Percentiles rank a stretch among this genome's conserved stretches.
These are phyloP conservation scores for Gaeumannomyces sp. DNA, from an alignment of 2,329 filamentous ascomycete genomes.

Conservation along the genomic window DNA sequence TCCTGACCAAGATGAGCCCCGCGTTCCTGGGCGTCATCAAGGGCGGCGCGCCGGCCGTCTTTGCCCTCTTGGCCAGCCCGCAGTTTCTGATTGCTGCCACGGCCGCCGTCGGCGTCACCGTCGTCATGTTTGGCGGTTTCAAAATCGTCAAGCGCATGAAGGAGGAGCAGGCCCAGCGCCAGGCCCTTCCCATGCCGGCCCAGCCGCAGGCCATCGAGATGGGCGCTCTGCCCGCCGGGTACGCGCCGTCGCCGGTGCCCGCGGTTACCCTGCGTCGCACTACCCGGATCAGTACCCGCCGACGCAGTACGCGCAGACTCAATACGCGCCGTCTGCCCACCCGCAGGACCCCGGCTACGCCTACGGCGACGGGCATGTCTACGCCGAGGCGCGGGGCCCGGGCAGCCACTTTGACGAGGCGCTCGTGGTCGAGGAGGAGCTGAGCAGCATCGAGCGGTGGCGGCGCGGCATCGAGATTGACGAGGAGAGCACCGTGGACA, in stretches of 20 bases:
- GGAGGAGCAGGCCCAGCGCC: conserved; percentile 29
- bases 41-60: conserved; percentile 74
- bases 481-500: conserved; percentile 35
- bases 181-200: conserved; percentile 22
- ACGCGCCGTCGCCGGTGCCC: neutral
- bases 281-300: neutral
- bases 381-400: neutral
- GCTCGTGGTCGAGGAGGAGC: conserved; percentile 49
- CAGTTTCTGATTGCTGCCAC: conserved; percentile 93
- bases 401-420: conserved; percentile 42
- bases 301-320: neutral
- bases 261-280: neutral
- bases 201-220: conserved; percentile 12
- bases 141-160: conserved; percentile 90
- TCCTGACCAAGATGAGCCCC: conserved; percentile 79
- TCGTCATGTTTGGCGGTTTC: conserved; percentile 93
- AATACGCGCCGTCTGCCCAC: neutral
- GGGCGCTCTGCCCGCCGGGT: neutral
- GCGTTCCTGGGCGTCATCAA: conserved; percentile 71
- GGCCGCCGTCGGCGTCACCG: conserved; percentile 83
- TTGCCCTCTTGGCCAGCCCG: conserved; percentile 78
- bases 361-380: conserved; percentile 6
- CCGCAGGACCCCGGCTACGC: conserved; percentile 7
- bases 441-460: conserved; percentile 54
- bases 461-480: conserved; percentile 48